Conservation (phyloP, 73 alveolate species). For the Tetrahymena thermophila region DNA sequence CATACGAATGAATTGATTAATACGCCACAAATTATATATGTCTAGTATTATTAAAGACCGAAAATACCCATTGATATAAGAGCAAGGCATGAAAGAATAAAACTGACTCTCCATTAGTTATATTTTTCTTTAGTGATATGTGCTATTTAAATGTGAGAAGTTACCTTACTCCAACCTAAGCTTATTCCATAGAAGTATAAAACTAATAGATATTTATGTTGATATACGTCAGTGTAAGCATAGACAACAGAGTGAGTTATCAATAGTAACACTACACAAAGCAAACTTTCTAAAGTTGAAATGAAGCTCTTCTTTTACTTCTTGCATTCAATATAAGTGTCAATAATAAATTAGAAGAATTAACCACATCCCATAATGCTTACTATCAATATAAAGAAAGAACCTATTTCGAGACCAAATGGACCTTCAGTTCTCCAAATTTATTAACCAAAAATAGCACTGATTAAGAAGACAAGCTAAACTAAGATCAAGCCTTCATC, state of each 20-base stretch:
- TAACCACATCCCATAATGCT: background rate
- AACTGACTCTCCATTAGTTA: background rate
- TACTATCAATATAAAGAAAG: background rate
- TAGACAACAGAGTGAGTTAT: background rate
- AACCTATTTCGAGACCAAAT: background rate
- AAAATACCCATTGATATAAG: background rate
- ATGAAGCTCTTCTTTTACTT: background rate
- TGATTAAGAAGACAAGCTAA: background rate
- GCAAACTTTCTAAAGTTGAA: background rate
- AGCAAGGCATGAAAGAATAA: background rate
- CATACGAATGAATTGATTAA: background rate
- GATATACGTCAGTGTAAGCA: background rate
- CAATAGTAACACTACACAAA: background rate
- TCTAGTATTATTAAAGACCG: background rate
- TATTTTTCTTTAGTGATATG: background rate
- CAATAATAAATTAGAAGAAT: background rate
- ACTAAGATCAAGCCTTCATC: slow-evolving; percentile 43
- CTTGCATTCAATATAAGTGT: background rate
- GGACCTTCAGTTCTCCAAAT: background rate
- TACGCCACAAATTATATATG: background rate
- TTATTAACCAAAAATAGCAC: slow-evolving; percentile 1
- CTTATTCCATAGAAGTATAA: background rate
- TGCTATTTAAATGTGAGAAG: background rate
- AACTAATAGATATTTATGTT: background rate
- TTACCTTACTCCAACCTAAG: background rate